Conservation (phyloP, 371 early-diverging fungal genomes). For the Batrachochytrium dendrobatidis region DNA sequence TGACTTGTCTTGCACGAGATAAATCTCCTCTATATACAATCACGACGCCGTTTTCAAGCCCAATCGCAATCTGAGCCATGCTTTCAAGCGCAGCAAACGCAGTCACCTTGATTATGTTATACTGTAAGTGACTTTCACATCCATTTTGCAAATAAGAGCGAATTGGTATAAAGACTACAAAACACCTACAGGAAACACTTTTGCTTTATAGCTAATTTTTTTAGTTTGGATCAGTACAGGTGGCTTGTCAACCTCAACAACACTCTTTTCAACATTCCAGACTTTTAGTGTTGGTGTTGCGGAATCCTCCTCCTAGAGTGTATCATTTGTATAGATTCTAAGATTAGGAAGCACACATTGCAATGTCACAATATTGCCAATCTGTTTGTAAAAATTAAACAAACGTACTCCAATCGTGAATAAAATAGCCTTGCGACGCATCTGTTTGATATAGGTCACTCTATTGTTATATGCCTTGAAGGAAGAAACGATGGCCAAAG, state of each 20-base stretch:
- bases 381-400: neutral
- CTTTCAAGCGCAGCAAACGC: conserved; percentile 73
- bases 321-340: neutral
- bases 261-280: conserved; percentile 72
- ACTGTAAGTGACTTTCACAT: neutral
- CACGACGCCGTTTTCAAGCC: conserved; percentile 83
- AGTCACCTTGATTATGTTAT: conserved; percentile 48
- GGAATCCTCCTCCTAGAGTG: conserved; percentile 26
- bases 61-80: conserved; percentile 80
- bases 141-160: neutral
- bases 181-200: conserved; percentile 55
- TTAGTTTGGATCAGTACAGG: conserved; percentile 61
- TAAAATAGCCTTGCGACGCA: conserved; percentile 63
- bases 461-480: conserved; percentile 65
- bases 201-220: conserved; percentile 65
- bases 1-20: conserved; percentile 64
- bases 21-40: conserved; percentile 77
- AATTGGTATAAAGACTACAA: neutral
- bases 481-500: conserved; percentile 42
- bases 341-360: neutral
- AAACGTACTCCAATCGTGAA: conserved; percentile 63
- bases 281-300: conserved; percentile 56
- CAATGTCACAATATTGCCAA: neutral
- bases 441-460: conserved; percentile 71
- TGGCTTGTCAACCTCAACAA: conserved; percentile 42